phyloP scores from a whole-genome alignment of 108 stramenopile species.

The Chaetoceros tenuissimus region DNA sequence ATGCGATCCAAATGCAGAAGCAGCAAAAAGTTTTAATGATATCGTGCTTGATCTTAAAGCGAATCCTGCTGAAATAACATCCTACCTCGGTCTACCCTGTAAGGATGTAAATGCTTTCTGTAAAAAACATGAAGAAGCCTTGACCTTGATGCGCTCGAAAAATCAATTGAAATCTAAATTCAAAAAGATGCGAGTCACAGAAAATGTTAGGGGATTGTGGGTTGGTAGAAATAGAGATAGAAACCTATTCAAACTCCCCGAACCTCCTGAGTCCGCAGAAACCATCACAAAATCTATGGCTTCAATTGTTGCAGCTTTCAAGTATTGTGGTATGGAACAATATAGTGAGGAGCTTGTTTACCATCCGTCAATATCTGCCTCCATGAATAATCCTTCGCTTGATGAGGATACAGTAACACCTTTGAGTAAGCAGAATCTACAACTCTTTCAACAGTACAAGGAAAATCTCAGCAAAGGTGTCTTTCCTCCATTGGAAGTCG shows the following conservation, averaged over 20 bases:
- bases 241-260: constrained; percentile 13
- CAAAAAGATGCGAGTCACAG: constrained; percentile 7
- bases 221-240: constrained; percentile 20
- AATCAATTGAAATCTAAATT: constrained; percentile 5
- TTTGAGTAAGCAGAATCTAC: constrained; percentile 25
- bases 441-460: constrained; percentile 32
- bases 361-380: constrained; percentile 4
- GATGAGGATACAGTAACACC: constrained; percentile 21
- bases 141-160: constrained; percentile 11
- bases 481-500: constrained; percentile 29
- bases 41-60: constrained; percentile 1
- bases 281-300: neutral
- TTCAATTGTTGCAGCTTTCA: constrained; percentile 26
- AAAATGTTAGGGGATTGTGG: constrained; percentile 13
- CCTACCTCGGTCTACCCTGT: constrained; percentile 25
- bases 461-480: constrained; percentile 25
- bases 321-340: constrained; percentile 22
- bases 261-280: constrained; percentile 9
- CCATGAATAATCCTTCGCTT: constrained; percentile 31
- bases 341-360: constrained; percentile 21
- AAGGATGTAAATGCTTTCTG: constrained; percentile 12
- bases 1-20: constrained; percentile 11
- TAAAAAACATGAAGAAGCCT: constrained; percentile 19
- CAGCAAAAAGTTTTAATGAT: constrained; percentile 14
- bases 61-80: constrained; percentile 6